A percentile compares a stretch with the other conserved stretches of the same genome.
Evolutionary conservation across 192 early-diverging fungal species (phyloP).

Genomic region (Dissophora globulifera): DNA sequence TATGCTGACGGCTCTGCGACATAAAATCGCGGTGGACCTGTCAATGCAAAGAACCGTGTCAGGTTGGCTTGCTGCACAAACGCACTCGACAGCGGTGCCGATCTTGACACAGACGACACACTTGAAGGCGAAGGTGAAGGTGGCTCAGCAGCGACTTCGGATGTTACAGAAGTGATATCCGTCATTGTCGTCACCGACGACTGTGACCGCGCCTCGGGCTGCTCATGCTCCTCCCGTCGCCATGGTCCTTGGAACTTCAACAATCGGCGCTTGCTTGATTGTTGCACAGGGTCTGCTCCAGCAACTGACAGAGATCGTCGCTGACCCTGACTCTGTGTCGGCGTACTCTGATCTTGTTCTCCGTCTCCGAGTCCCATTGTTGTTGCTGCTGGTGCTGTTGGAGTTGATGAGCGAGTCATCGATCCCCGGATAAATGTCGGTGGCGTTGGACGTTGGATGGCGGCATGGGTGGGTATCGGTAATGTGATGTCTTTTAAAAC

Average conservation of each 20-base stretch:
- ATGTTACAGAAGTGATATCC: slow-evolving; percentile 1
- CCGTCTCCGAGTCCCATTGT: no score
- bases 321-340: not conserved
- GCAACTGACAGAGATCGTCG: not conserved
- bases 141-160: not conserved
- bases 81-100: not conserved
- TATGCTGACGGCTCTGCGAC: slow-evolving; percentile 9
- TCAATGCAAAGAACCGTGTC: slow-evolving; percentile 5
- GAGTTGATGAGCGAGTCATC: no score
- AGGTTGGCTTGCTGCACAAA: not conserved
- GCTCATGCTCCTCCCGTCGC: not conserved
- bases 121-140: not conserved
- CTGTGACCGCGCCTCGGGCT: not conserved
- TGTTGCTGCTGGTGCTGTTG: no score
- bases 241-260: slow-evolving; percentile 8
- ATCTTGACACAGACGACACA: not conserved
- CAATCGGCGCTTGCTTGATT: not conserved
- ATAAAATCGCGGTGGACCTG: not conserved
- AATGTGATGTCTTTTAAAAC: slow-evolving; percentile 2
- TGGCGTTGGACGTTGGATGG: not conserved
- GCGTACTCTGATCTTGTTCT: not conserved
- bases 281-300: not conserved
- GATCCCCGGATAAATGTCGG: not conserved
- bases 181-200: not conserved
- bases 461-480: not conserved